These are phyloP conservation scores for Epichloe baconii DNA, from an alignment of 2,329 filamentous ascomycete species.

Conservation along the genomic window DNA sequence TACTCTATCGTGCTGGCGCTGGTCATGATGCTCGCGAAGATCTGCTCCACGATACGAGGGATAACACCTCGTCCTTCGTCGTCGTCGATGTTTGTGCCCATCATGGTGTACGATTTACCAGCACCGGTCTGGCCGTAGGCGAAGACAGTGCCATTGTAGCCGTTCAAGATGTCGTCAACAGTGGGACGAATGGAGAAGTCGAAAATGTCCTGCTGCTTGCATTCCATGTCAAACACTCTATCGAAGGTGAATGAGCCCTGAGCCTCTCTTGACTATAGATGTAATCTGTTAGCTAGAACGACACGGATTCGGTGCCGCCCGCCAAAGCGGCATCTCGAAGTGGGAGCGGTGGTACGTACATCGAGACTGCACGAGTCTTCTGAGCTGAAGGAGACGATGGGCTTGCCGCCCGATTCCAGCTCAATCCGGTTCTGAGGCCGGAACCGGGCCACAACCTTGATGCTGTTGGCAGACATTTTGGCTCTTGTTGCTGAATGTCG, in stretches of 20 bases:
- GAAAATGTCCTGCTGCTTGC: conserved; percentile 85
- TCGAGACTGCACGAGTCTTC: conserved; percentile 80
- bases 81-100: conserved; percentile 71
- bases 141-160: conserved; percentile 98
- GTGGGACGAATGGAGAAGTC: conserved; percentile 94
- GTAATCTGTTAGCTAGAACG: conserved; percentile 11
- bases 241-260: conserved; percentile 90
- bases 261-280: conserved; percentile 61
- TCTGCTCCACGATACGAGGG: conserved; percentile 92
- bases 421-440: conserved; percentile 94
- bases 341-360: conserved; percentile 32
- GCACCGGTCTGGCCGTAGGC: conserved; percentile 97
- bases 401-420: conserved; percentile 76
- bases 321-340: not conserved
- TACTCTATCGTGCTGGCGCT: conserved; percentile 93
- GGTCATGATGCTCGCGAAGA: conserved; percentile 86
- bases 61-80: conserved; percentile 83
- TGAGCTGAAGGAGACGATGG: conserved; percentile 78
- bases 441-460: conserved; percentile 94
- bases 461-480: conserved; percentile 50
- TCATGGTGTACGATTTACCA: conserved; percentile 98
- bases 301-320: not conserved
- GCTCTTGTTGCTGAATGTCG: conserved; percentile 5
- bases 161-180: conserved; percentile 95
- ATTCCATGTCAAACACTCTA: conserved; percentile 90